Evolutionary conservation across 768 basidiomycete genomes (phyloP), one percentile per base, ranked within the genome.

Genomic region (Mycena alexandri): DNA sequence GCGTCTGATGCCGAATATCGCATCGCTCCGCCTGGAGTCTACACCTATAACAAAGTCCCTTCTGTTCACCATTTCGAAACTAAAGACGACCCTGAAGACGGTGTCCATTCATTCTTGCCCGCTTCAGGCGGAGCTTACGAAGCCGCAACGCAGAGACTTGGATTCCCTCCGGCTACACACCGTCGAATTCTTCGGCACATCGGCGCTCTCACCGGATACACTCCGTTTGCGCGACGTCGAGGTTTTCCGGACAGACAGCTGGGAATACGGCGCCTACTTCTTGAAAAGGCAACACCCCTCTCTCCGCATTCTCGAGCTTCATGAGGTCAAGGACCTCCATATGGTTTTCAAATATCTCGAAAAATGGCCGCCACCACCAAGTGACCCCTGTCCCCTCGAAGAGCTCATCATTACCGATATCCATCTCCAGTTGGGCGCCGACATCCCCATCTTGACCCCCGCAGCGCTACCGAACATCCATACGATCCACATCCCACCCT

Each of bases 291-390:
- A 63, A 36, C 65, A 68, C 54, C 66, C 66, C 6, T 12, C 19
- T 22, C 66, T 71, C 25, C 65, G 43, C 25, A 29, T 63, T 11
- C 63, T 71, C n/a, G 70, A 71, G 43, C 63, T 71, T 3, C 59
- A 62, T 33, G 29, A 14, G n/a, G 55, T 67, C 33, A 41, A 67
- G 22, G 62, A 71, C 24, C 12, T 71, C 3, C 22, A 44, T 2
- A 42, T 47, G 0, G 25, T 71, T 21, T 67, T 67, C 63, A 50
- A 33, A 9, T 59, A 58, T 36, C 63, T 71, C 34, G 24, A 43
- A 2, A 63, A 65, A 24, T 61, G 33, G 25, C 70, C 70, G 6
- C 29, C 29, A 29, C 29, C 29, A 29, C 29, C 29, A 6, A 29
- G 29, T 29, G 6, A 29, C 29, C 29, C 29, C 3, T 29, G 29